These are phyloP conservation scores for Plasmodium gaboni DNA, from an alignment of 169 alveolate species.

Conservation along the genomic window DNA sequence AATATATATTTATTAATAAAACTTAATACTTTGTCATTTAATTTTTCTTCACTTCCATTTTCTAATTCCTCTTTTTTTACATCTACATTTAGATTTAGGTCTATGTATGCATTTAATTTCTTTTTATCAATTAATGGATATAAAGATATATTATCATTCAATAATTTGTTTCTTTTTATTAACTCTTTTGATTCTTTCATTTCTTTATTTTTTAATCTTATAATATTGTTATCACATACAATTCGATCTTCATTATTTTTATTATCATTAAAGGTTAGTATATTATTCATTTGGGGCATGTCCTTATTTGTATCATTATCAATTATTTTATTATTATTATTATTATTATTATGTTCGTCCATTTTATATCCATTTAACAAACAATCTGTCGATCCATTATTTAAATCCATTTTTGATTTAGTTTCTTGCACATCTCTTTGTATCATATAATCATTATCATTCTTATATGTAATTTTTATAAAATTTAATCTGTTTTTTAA, in stretches of 20 bases:
- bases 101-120: slow-evolving; percentile 17
- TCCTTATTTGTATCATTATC: background rate
- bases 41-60: background rate
- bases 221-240: background rate
- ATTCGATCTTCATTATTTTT: background rate
- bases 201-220: slow-evolving; percentile 1
- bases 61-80: background rate
- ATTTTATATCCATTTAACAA: background rate
- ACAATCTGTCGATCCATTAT: background rate
- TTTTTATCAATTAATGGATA: slow-evolving; percentile 46
- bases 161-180: background rate
- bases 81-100: slow-evolving; percentile 45
- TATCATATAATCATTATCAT: background rate
- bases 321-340: background rate
- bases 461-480: slow-evolving; percentile 23
- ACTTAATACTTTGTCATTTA: background rate
- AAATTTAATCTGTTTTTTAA: slow-evolving; percentile 57
- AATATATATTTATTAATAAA: slow-evolving; percentile 27
- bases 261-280: background rate
- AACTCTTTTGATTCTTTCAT: slow-evolving; percentile 4
- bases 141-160: slow-evolving; percentile 8
- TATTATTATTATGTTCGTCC: background rate
- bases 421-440: background rate
- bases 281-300: too few species aligned
- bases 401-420: background rate